Conservation (phyloP, 257 asterid genomes). For the Penstemon davidsonii region DNA sequence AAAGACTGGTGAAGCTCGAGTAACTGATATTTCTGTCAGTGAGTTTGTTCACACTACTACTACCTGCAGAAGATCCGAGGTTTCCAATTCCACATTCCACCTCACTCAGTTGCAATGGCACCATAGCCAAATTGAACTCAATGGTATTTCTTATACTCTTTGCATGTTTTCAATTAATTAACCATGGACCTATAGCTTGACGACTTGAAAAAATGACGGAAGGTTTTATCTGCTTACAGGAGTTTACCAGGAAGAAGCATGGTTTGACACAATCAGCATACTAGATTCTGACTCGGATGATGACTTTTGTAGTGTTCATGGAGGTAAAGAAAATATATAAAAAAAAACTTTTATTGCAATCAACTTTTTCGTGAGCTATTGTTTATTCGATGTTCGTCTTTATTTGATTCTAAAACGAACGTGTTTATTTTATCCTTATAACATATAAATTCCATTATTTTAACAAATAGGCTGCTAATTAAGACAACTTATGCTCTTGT, state of each 20-base stretch:
- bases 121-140: conserved; percentile 67
- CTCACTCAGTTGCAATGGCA: conserved; percentile 79
- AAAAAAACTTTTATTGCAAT: no score
- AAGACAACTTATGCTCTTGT: background rate
- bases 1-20: conserved; percentile 55
- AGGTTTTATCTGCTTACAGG: conserved; percentile 42
- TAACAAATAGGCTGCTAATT: background rate
- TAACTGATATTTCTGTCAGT: conserved; percentile 62
- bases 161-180: background rate
- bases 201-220: conserved; percentile 2
- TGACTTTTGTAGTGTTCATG: conserved; percentile 77
- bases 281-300: conserved; percentile 90
- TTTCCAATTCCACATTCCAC: conserved; percentile 59
- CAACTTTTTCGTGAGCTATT: background rate
- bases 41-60: conserved; percentile 67
- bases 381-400: background rate
- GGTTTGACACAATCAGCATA: conserved; percentile 83
- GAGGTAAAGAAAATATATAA: conserved; percentile 54
- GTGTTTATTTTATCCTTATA: background rate
- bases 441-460: background rate
- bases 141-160: conserved; percentile 41
- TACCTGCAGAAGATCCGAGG: conserved; percentile 62
- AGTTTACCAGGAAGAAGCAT: conserved; percentile 71
- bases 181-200: background rate
- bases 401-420: background rate